Evolutionary conservation across 2,329 filamentous ascomycete genomes (phyloP), one percentile per base, ranked within the genome.

Genomic region (Rhynchosporium graminicola): DNA sequence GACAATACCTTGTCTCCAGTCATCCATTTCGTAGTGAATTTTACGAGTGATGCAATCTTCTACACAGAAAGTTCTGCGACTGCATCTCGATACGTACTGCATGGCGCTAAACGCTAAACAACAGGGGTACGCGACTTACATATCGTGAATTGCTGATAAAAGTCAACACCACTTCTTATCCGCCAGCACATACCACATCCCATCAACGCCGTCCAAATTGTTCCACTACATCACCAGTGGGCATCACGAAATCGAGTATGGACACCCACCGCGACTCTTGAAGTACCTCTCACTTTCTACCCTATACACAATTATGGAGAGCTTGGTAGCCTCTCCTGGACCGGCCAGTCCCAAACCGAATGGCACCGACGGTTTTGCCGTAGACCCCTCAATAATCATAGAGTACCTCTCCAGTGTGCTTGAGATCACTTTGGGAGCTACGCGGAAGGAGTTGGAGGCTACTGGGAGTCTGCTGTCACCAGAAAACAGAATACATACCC

Each of bases 381-480:
- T 91, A 74, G 89, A 92, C 71, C 85, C 89, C n/a, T 80, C 79
- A 67, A 79, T 84, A 69, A 82, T 93, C 57, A 81, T 93, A 67
- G 87, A 92, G 63, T 87, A 94, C 76, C 80, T 94, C 65, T 82
- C 83, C 45, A 82, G 86, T 63, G 84, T 93, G 63, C 84, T 92
- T 69, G 83, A 87, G 75, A 84, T 90, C 62, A 89, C 89, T 67
- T 83, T 94, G 54, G 90, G 90, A 68, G 89, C 91, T 70, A 85
- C 85, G 62, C 86, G 87, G 73, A 82, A 86, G 66, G 94, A 99
- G 74, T 85, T 99, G 60, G 87, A 94, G 75, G 84, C 85, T 67
- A 80, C 87, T 15, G 92, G 91, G 66, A 97, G 91, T 79, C 81
- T 99, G 77, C 82, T 99, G 65, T 92, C 92, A 63, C 54, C 52